These are phyloP conservation scores for Racocetra persica DNA, from an alignment of 371 early-diverging fungal species.

Conservation along the genomic window DNA sequence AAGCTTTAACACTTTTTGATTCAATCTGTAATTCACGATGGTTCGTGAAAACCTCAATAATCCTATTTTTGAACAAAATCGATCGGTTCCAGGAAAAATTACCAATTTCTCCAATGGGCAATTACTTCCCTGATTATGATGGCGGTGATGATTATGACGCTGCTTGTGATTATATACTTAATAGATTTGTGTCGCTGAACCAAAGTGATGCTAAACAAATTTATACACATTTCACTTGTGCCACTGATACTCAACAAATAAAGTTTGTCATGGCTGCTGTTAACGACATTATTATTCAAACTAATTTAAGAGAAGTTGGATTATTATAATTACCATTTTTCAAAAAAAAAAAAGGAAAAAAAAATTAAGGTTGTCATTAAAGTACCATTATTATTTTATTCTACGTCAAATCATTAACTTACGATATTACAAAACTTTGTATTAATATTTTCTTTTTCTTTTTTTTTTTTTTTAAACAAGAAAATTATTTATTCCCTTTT, in stretches of 20 bases:
- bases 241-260: slow-evolving; percentile 97
- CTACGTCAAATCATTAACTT: too few relatives aligned
- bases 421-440: too few relatives aligned
- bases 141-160: slow-evolving; percentile 80
- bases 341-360: too few relatives aligned
- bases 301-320: slow-evolving; percentile 86
- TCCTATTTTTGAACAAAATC: slow-evolving; percentile 96
- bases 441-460: too few relatives aligned
- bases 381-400: too few relatives aligned
- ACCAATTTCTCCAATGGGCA: slow-evolving; percentile 75
- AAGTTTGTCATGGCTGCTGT: slow-evolving; percentile 95
- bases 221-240: slow-evolving; percentile 95
- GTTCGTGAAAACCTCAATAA: slow-evolving; percentile 93
- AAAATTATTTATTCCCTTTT: too few relatives aligned
- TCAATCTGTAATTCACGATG: slow-evolving; percentile 95
- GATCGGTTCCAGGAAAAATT: slow-evolving; percentile 94
- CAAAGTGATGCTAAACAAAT: slow-evolving; percentile 85
- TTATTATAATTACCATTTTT: slow-evolving; percentile 65
- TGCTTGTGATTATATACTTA: slow-evolving; percentile 85
- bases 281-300: slow-evolving; percentile 94
- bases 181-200: slow-evolving; percentile 84
- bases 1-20: slow-evolving; percentile 93
- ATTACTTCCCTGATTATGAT: slow-evolving; percentile 87
- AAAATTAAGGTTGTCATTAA: too few relatives aligned
- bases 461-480: too few relatives aligned